Conservation (phyloP, 176 grass and related monocot genomes). For the Hsuehochloa calcarea region DNA sequence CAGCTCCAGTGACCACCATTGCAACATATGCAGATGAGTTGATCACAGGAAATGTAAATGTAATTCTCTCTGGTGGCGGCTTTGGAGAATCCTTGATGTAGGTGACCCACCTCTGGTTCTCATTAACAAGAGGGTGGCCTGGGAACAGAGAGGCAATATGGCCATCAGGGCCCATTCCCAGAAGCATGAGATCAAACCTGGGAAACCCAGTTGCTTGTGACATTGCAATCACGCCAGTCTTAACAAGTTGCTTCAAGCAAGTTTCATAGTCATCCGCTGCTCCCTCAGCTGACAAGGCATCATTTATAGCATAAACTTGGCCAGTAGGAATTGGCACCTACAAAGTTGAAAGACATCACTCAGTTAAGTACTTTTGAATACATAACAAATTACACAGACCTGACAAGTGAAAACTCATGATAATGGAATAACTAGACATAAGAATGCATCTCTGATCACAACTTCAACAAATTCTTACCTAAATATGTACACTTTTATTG, state of each 20-base stretch:
- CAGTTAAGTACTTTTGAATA: background rate
- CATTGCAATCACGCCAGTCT: conserved; percentile 51
- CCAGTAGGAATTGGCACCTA: conserved; percentile 76
- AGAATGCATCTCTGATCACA: background rate
- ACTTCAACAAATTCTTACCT: background rate
- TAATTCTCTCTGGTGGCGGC: conserved; percentile 92
- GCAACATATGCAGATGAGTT: conserved; percentile 83
- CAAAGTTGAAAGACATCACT: conserved; percentile 10
- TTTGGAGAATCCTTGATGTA: conserved; percentile 95
- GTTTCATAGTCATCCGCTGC: conserved; percentile 85
- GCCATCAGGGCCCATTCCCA: conserved; percentile 97
- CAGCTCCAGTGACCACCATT: conserved; percentile 84
- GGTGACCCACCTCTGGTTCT: conserved; percentile 75
- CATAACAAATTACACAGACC: background rate
- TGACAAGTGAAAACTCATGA: background rate
- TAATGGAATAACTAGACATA: background rate
- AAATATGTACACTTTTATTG: background rate
- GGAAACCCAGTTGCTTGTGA: conserved; percentile 61
- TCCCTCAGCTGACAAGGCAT: conserved; percentile 79
- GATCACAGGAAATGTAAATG: conserved; percentile 90
- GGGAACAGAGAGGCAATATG: conserved; percentile 97
- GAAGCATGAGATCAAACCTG: conserved; percentile 82
- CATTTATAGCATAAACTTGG: conserved; percentile 97
- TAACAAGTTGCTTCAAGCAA: conserved; percentile 75
- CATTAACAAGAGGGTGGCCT: conserved; percentile 75